These are phyloP conservation scores for Penicillium arizonense DNA, from an alignment of 495 filamentous ascomycete species.

Conservation along the genomic window DNA sequence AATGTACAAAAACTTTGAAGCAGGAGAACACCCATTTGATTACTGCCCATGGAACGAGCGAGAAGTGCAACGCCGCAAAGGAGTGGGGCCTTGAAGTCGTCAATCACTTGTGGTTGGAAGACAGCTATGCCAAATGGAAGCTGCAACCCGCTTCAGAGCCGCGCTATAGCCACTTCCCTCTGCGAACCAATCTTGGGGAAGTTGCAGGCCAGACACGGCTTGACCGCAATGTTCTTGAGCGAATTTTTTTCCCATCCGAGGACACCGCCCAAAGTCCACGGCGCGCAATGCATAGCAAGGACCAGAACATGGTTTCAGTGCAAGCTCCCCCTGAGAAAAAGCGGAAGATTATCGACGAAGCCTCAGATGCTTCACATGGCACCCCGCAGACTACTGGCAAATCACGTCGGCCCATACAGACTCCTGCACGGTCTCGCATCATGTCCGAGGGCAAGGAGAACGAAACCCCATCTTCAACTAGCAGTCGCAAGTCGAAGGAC, in stretches of 20 bases:
- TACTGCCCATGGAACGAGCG: conserved; percentile 80
- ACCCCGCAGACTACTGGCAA: conserved; percentile 32
- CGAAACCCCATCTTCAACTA: conserved; percentile 73
- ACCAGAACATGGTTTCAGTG: conserved; percentile 31
- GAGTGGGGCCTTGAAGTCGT: conserved; percentile 90
- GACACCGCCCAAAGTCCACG: conserved; percentile 20
- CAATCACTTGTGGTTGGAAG: conserved; percentile 97
- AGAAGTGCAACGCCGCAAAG: conserved; percentile 85
- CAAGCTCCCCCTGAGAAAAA: conserved; percentile 18
- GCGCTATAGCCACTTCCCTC: conserved; percentile 80
- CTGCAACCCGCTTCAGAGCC: conserved; percentile 62
- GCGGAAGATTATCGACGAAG: conserved; percentile 14
- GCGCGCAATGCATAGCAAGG: conserved; percentile 36
- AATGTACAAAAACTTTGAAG: conserved; percentile 90
- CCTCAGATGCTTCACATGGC: conserved; percentile 13
- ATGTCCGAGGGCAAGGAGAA: conserved; percentile 72
- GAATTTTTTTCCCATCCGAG: conserved; percentile 49
- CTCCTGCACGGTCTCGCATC: conserved; percentile 45
- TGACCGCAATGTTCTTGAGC: conserved; percentile 54
- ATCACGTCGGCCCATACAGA: conserved; percentile 35
- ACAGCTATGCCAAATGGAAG: conserved; percentile 88
- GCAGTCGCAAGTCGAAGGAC: conserved; percentile 84
- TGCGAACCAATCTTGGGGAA: conserved; percentile 86
- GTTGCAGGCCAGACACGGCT: conserved; percentile 83
- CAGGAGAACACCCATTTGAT: conserved; percentile 94